Evolutionary conservation across 257 asterid genomes (phyloP).

Genomic region (Anisodus tanguticus): DNA sequence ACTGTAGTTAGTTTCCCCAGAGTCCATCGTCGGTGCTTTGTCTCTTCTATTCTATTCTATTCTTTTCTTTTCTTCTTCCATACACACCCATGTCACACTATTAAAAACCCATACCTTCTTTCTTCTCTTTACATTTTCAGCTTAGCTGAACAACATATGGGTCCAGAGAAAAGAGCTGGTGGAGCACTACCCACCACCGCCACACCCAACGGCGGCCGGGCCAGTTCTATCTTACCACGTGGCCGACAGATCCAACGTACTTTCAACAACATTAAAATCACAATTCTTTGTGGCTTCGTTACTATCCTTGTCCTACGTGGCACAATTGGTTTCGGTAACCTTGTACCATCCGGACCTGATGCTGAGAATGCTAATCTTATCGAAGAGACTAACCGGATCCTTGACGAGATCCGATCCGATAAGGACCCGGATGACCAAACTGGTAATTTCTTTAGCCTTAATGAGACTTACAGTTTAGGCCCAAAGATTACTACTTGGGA

Average conservation of each 20-base stretch:
- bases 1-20: slow-evolving; percentile 31
- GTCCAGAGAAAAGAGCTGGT: slow-evolving; percentile 70
- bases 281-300: slow-evolving; percentile 81
- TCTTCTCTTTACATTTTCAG: background rate
- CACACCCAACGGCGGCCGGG: slow-evolving; percentile 50
- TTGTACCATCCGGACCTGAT: slow-evolving; percentile 65
- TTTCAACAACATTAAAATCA: slow-evolving; percentile 77
- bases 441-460: slow-evolving; percentile 41
- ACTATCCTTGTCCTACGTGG: slow-evolving; percentile 89
- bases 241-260: slow-evolving; percentile 77
- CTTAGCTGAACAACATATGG: slow-evolving; percentile 42
- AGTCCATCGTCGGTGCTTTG: slow-evolving; percentile 26
- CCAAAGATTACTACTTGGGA: slow-evolving; percentile 76
- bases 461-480: slow-evolving; percentile 60
- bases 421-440: slow-evolving; percentile 59
- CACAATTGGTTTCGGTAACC: slow-evolving; percentile 78
- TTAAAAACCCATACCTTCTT: background rate
- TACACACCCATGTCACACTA: background rate
- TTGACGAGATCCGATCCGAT: slow-evolving; percentile 77
- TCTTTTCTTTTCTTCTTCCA: slow-evolving; percentile 35
- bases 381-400: slow-evolving; percentile 74
- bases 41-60: slow-evolving; percentile 33
- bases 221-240: slow-evolving; percentile 56
- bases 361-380: slow-evolving; percentile 62
- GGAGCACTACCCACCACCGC: slow-evolving; percentile 53